Conservation (phyloP, 2,329 filamentous ascomycete genomes). For the Diaporthe velutina region DNA sequence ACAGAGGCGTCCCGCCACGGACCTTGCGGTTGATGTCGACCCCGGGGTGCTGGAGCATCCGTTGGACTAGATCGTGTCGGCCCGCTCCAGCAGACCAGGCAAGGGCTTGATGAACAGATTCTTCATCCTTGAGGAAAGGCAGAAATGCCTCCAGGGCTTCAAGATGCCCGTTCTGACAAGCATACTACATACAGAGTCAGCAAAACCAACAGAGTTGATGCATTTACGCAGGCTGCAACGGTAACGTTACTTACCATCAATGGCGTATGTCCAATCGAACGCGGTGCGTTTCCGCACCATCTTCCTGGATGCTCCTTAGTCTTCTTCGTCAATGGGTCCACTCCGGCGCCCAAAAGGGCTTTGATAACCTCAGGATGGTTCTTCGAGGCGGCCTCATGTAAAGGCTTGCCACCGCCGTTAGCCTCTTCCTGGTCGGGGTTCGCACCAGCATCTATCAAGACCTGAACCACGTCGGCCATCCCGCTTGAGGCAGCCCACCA, state of each 20-base stretch:
- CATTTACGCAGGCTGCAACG: background rate
- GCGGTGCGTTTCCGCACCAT: background rate
- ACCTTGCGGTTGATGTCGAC: background rate
- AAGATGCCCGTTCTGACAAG: background rate
- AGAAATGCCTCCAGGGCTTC: background rate
- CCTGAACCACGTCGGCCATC: background rate
- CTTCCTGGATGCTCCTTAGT: background rate
- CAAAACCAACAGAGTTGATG: background rate
- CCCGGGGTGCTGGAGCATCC: background rate
- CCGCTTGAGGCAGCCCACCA: background rate
- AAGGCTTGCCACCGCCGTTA: background rate
- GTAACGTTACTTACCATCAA: background rate
- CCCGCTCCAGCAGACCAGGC: background rate
- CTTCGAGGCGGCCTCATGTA: background rate
- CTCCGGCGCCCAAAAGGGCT: background rate
- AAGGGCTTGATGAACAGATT: background rate
- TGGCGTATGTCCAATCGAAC: background rate
- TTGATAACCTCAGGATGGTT: background rate
- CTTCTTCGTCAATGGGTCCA: background rate
- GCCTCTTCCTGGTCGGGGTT: background rate
- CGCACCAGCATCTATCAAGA: background rate
- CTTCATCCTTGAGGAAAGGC: background rate
- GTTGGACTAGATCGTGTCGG: background rate
- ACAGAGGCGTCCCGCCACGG: background rate
- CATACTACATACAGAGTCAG: background rate